phyloP scores from a whole-genome alignment of 768 basidiomycete genomes.

The Auricularia cornea region DNA sequence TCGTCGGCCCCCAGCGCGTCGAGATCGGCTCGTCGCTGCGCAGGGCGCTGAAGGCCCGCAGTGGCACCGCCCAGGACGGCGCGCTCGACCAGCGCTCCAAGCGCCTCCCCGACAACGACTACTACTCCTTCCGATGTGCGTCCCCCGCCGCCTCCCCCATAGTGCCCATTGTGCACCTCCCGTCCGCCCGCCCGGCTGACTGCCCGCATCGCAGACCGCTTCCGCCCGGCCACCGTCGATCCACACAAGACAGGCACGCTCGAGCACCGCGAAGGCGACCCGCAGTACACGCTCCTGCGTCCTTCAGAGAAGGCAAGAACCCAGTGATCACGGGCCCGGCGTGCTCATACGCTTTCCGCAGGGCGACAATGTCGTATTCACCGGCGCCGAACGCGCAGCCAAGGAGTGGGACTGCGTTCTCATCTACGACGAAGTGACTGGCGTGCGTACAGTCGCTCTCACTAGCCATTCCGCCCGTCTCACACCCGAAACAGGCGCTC shows the following conservation, averaged over 20 bases:
- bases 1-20: slow-evolving; percentile 47
- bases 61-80: slow-evolving; percentile 33
- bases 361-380: slow-evolving; percentile 47
- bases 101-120: slow-evolving; percentile 54
- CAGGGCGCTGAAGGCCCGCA: slow-evolving; percentile 62
- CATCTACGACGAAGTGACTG: slow-evolving; percentile 68
- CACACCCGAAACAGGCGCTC: slow-evolving; percentile 39
- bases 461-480: neutral
- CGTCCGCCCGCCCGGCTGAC: neutral
- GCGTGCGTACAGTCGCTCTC: slow-evolving; percentile 34
- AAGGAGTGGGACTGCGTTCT: slow-evolving; percentile 71
- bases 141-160: slow-evolving; percentile 12
- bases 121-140: slow-evolving; percentile 73
- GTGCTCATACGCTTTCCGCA: slow-evolving; percentile 27
- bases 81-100: slow-evolving; percentile 28
- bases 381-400: slow-evolving; percentile 47
- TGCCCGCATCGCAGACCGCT: slow-evolving; percentile 45
- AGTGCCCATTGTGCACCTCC: neutral
- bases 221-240: slow-evolving; percentile 68
- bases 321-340: neutral
- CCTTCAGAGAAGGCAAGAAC: slow-evolving; percentile 34
- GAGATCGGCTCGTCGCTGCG: slow-evolving; percentile 52
- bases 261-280: slow-evolving; percentile 36
- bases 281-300: slow-evolving; percentile 55
- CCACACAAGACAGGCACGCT: slow-evolving; percentile 54